These are phyloP conservation scores for Pseudocercospora cruenta DNA, from an alignment of 2,329 filamentous ascomycete species.

Conservation along the genomic window DNA sequence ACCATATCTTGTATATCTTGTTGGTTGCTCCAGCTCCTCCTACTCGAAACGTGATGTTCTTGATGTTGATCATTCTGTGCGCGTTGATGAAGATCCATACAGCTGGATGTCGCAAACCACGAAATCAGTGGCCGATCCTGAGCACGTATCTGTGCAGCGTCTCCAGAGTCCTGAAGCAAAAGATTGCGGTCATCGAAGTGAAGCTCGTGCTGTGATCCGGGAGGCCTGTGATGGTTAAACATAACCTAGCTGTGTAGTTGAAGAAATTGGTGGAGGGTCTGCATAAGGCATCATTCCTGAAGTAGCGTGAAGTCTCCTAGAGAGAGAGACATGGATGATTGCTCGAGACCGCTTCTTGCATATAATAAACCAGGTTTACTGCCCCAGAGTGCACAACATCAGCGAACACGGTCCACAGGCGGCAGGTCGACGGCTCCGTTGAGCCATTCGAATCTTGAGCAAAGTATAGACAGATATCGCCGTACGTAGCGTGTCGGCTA, in stretches of 20 bases:
- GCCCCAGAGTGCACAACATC: too few relatives aligned
- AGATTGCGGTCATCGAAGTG: neutral
- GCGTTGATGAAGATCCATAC: conserved; percentile 22
- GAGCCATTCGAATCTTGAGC: too few relatives aligned
- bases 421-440: too few relatives aligned
- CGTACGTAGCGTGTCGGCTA: too few relatives aligned
- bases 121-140: neutral
- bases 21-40: conserved; percentile 5
- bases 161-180: neutral
- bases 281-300: conserved; percentile 1
- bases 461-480: too few relatives aligned
- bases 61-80: conserved; percentile 11
- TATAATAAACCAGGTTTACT: too few relatives aligned
- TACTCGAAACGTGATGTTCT: neutral
- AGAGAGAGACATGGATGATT: conserved; percentile 2
- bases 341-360: neutral
- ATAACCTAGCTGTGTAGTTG: neutral
- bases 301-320: conserved; percentile 6
- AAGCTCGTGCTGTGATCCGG: neutral
- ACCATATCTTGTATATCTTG: neutral
- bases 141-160: neutral
- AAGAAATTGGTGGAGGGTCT: neutral
- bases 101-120: conserved; percentile 14
- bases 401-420: too few relatives aligned
- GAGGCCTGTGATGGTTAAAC: neutral